phyloP scores from a whole-genome alignment of 495 filamentous ascomycete genomes.

The Trichoderma virens region DNA sequence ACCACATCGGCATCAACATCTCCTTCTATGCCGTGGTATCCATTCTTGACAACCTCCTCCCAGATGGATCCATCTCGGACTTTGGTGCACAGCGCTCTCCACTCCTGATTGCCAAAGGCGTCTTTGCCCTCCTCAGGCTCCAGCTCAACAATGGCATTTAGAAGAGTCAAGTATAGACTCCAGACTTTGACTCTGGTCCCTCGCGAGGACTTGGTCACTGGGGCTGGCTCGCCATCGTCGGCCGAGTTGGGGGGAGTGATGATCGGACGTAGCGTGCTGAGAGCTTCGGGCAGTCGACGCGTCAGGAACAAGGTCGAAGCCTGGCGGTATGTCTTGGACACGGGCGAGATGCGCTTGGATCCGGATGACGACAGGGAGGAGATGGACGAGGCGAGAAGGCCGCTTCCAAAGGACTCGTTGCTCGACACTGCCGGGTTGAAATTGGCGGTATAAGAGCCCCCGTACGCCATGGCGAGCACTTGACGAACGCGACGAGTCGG shows the following conservation, averaged over 20 bases:
- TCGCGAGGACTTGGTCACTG: conserved; percentile 63
- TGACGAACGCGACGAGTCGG: not conserved
- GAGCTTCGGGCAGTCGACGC: conserved; percentile 78
- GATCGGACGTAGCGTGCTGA: conserved; percentile 73
- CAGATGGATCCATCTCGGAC: conserved; percentile 82
- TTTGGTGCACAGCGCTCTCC: conserved; percentile 69
- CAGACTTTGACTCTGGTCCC: conserved; percentile 87
- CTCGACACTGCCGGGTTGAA: conserved; percentile 22
- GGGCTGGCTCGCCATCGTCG: conserved; percentile 44
- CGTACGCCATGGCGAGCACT: conserved; percentile 26
- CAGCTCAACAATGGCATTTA: conserved; percentile 84
- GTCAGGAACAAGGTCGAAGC: conserved; percentile 88
- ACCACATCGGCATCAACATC: conserved; percentile 93
- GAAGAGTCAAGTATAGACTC: conserved; percentile 89
- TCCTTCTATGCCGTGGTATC: conserved; percentile 79
- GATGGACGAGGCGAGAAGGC: conserved; percentile 39
- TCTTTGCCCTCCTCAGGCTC: conserved; percentile 84
- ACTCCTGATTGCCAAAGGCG: conserved; percentile 74
- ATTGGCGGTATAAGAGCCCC: conserved; percentile 29
- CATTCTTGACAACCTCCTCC: conserved; percentile 81
- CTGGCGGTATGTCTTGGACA: conserved; percentile 81
- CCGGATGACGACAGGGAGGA: conserved; percentile 41
- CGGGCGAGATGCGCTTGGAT: conserved; percentile 48
- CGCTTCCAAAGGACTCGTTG: conserved; percentile 18
- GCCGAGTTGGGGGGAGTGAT: conserved; percentile 45